A percentile compares a stretch with the other conserved stretches of the same genome.
Conservation (phyloP, 768 basidiomycete genomes). For the Suillus ampliporus region DNA sequence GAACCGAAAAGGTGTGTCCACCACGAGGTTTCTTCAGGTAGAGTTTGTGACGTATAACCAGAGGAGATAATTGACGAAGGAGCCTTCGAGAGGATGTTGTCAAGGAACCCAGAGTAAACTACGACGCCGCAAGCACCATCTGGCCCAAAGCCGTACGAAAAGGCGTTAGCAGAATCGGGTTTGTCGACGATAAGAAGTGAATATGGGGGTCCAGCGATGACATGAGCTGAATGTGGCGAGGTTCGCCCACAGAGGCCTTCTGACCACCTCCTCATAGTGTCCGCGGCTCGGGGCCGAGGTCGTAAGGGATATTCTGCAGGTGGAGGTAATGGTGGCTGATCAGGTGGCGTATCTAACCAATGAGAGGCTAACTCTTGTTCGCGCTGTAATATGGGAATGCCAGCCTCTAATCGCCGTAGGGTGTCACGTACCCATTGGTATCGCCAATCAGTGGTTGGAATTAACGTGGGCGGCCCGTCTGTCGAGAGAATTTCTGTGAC, state of each 20-base stretch:
- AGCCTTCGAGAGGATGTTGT: constrained; percentile 73
- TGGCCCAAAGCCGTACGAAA: constrained; percentile 94
- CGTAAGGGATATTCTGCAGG: constrained; percentile 81
- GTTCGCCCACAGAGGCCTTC: constrained; percentile 54
- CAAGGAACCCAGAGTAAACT: constrained; percentile 92
- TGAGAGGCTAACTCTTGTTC: constrained; percentile 60
- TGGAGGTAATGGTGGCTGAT: constrained; percentile 72
- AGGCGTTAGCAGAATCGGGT: constrained; percentile 85
- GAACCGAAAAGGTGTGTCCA: constrained; percentile 56
- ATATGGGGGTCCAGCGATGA: constrained; percentile 86
- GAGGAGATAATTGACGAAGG: constrained; percentile 28
- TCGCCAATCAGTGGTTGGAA: constrained; percentile 87
- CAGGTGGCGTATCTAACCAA: constrained; percentile 58
- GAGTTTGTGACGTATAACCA: constrained; percentile 17
- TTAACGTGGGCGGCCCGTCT: constrained; percentile 63
- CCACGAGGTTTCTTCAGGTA: constrained; percentile 44
- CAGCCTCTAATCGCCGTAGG: constrained; percentile 75
- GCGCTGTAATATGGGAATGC: constrained; percentile 68
- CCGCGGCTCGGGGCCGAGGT: constrained; percentile 82
- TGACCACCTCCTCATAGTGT: constrained; percentile 65
- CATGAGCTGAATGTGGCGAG: constrained; percentile 52
- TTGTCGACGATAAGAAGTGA: constrained; percentile 89
- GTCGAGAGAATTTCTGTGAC: constrained; percentile 78
- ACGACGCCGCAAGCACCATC: constrained; percentile 93
- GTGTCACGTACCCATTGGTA: constrained; percentile 86